phyloP scores from a whole-genome alignment of 1,284 basidiomycete species.

The Microbotryum violaceum region DNA sequence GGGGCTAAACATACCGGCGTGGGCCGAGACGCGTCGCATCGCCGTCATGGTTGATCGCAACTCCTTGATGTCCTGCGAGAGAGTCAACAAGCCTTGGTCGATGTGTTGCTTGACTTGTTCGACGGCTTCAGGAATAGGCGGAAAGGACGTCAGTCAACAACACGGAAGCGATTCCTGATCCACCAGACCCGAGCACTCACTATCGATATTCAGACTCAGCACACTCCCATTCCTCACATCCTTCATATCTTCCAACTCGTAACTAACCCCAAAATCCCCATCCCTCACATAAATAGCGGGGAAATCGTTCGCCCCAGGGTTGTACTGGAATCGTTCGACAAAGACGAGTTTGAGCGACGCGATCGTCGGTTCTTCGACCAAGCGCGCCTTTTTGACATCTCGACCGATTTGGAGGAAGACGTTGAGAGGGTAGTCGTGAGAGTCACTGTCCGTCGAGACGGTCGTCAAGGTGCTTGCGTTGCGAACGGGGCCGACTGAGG shows the following conservation, averaged over 20 bases:
- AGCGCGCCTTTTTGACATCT: constrained; percentile 77
- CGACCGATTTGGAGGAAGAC: constrained; percentile 86
- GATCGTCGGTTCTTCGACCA: constrained; percentile 58
- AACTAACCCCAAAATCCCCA: constrained; percentile 80
- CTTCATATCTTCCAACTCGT: constrained; percentile 91
- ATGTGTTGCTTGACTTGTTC: constrained; percentile 99
- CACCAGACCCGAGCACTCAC: constrained; percentile 50
- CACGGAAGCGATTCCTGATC: background rate
- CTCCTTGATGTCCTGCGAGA: constrained; percentile 90
- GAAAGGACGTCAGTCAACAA: background rate
- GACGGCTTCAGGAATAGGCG: constrained; percentile 54
- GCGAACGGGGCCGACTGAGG: background rate
- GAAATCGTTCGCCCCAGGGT: constrained; percentile 77
- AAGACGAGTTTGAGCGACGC: constrained; percentile 74
- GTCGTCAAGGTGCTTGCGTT: background rate
- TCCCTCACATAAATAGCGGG: constrained; percentile 94
- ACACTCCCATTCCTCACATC: constrained; percentile 83
- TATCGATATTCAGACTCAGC: constrained; percentile 89
- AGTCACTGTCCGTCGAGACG: background rate
- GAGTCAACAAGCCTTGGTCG: constrained; percentile 71
- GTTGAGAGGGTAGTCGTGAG: constrained; percentile 46
- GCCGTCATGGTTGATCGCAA: constrained; percentile 59
- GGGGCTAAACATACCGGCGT: background rate
- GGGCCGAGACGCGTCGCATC: constrained; percentile 45
- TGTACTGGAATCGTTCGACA: constrained; percentile 91